phyloP scores from a whole-genome alignment of 257 asterid genomes.

The Rubia yunnanensis region DNA sequence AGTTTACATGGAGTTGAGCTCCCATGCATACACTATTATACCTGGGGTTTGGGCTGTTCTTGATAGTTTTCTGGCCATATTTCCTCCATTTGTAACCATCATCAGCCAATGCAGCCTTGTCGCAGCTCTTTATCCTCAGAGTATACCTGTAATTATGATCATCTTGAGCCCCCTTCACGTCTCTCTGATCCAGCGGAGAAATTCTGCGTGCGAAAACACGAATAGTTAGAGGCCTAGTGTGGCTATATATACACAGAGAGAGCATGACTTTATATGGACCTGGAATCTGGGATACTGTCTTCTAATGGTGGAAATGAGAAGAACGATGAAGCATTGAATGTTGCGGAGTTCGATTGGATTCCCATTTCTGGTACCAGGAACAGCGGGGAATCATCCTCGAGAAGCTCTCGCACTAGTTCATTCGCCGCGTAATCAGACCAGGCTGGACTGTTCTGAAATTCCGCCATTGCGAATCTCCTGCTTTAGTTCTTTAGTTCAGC shows the following conservation, averaged over 20 bases:
- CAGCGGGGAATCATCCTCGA: slow-evolving; percentile 42
- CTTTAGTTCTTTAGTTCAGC: not conserved
- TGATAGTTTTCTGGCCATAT: slow-evolving; percentile 89
- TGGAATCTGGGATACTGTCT: slow-evolving; percentile 28
- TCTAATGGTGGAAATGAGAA: slow-evolving; percentile 23
- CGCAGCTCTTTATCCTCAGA: slow-evolving; percentile 64
- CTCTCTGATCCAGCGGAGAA: slow-evolving; percentile 28
- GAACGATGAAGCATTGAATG: slow-evolving; percentile 10
- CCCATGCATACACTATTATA: too few species aligned
- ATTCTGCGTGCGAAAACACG: slow-evolving; percentile 22
- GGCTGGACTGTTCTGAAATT: slow-evolving; percentile 12
- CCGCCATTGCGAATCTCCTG: slow-evolving; percentile 33
- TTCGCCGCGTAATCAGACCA: slow-evolving; percentile 23
- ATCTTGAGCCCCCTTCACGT: slow-evolving; percentile 22
- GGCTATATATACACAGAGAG: not conserved
- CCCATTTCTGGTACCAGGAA: slow-evolving; percentile 25
- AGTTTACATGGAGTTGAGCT: too few species aligned
- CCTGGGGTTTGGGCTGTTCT: slow-evolving; percentile 94
- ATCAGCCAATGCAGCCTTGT: slow-evolving; percentile 57
- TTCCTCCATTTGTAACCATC: slow-evolving; percentile 98
- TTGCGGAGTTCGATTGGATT: slow-evolving; percentile 12
- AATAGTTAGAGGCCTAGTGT: not conserved
- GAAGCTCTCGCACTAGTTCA: slow-evolving; percentile 45
- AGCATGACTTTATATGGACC: slow-evolving; percentile 24
- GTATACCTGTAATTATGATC: slow-evolving; percentile 35